phyloP scores from a whole-genome alignment of 805 yeast species.

The Candida incommunis region DNA sequence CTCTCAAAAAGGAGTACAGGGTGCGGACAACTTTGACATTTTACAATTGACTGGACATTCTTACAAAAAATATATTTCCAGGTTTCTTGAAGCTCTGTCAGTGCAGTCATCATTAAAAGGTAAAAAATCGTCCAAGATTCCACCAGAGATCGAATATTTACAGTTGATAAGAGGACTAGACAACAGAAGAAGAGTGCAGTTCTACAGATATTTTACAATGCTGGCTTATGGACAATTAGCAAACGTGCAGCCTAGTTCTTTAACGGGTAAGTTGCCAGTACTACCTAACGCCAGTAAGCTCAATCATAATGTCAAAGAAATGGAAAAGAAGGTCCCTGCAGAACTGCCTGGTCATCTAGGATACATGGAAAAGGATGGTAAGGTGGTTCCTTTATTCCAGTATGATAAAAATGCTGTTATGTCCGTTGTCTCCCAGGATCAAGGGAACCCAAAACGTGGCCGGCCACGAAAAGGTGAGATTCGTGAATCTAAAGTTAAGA shows the following conservation, averaged over 20 bases:
- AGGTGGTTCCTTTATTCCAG: not conserved
- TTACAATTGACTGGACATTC: not conserved
- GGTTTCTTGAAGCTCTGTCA: not conserved
- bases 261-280: not conserved
- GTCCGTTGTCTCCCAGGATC: not conserved
- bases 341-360: not conserved
- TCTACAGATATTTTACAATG: not conserved
- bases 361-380: not conserved
- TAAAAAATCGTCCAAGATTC: not conserved
- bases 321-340: not conserved
- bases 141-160: not conserved
- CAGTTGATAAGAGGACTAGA: not conserved
- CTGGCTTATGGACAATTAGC: not conserved
- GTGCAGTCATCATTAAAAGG: not conserved
- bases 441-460: not conserved
- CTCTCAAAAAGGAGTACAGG: not conserved
- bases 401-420: not conserved
- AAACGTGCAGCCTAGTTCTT: not conserved
- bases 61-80: not conserved
- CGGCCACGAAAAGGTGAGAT: not conserved
- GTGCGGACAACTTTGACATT: not conserved
- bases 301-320: not conserved
- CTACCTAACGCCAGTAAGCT: not conserved
- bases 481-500: not conserved
- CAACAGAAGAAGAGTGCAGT: not conserved